A percentile compares a stretch with the other conserved stretches of the same genome.
These are phyloP conservation scores for Pneumocystis sp. DNA, from an alignment of 1,139 yeast genomes.

Conservation along the genomic window DNA sequence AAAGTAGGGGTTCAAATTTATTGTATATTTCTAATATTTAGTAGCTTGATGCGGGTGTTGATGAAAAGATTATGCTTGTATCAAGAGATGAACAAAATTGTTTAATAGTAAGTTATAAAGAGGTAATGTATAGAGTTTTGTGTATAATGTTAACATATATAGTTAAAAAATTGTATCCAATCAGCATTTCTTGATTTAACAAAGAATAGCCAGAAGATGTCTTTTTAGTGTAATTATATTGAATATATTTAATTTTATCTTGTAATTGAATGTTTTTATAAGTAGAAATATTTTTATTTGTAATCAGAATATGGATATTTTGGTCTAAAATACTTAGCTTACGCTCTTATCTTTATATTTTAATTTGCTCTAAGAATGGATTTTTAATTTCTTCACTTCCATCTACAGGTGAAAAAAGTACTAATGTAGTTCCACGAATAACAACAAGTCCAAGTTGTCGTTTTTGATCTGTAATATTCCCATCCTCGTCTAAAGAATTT, in stretches of 20 bases:
- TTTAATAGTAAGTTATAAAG: slow-evolving; percentile 65
- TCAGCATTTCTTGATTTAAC: slow-evolving; percentile 25
- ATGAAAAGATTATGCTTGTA: slow-evolving; percentile 64
- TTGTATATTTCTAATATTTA: neutral
- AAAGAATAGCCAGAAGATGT: neutral
- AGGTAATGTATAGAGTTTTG: slow-evolving; percentile 14
- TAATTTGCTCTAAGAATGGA: slow-evolving; percentile 33
- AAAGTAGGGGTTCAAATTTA: slow-evolving; percentile 26
- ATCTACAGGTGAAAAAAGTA: slow-evolving; percentile 69
- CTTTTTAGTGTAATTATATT: neutral
- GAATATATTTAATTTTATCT: neutral
- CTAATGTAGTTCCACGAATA: slow-evolving; percentile 69
- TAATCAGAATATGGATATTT: neutral
- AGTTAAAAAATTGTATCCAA: slow-evolving; percentile 60
- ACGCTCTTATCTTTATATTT: neutral
- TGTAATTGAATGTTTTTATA: neutral
- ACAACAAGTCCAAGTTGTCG: slow-evolving; percentile 64
- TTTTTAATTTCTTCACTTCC: slow-evolving; percentile 69
- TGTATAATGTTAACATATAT: slow-evolving; percentile 36
- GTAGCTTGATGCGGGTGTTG: slow-evolving; percentile 70
- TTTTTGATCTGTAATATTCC: slow-evolving; percentile 36
- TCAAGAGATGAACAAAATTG: slow-evolving; percentile 74
- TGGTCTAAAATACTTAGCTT: neutral
- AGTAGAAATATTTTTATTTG: neutral
- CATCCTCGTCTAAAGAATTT: slow-evolving; percentile 31